phyloP scores from a whole-genome alignment of 148 eudicot species.

The Simmondsia chinensis region DNA sequence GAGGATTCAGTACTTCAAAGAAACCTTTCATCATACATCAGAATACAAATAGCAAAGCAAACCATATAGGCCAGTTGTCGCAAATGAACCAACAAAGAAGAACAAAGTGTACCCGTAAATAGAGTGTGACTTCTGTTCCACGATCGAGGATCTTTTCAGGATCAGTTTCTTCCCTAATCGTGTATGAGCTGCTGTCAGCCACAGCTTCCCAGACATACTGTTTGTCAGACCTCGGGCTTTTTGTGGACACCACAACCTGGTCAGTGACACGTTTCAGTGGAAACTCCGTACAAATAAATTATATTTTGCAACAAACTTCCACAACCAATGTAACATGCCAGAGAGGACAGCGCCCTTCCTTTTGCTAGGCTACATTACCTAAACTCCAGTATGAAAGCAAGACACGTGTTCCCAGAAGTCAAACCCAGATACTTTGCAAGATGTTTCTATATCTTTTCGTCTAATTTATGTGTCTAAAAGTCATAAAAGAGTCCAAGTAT shows the following conservation, averaged over 20 bases:
- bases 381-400: not conserved
- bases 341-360: no score
- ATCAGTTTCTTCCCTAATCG: conserved; percentile 85
- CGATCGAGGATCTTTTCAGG: conserved; percentile 68
- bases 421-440: no score
- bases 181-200: conserved; percentile 88
- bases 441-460: no score
- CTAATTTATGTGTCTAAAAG: no score
- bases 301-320: no score
- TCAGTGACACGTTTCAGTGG: conserved; percentile 1
- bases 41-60: no score
- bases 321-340: no score
- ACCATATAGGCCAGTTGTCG: no score
- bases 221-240: conserved; percentile 90
- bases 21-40: no score
- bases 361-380: no score
- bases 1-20: no score
- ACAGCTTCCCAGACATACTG: conserved; percentile 87
- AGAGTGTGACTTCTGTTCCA: conserved; percentile 86
- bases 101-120: conserved; percentile 45
- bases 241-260: conserved; percentile 88
- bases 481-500: no score
- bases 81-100: conserved; percentile 1
- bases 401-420: not conserved
- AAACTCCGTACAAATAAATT: not conserved